Evolutionary conservation across 768 basidiomycete genomes (phyloP).

Genomic region (Boletales sp.): DNA sequence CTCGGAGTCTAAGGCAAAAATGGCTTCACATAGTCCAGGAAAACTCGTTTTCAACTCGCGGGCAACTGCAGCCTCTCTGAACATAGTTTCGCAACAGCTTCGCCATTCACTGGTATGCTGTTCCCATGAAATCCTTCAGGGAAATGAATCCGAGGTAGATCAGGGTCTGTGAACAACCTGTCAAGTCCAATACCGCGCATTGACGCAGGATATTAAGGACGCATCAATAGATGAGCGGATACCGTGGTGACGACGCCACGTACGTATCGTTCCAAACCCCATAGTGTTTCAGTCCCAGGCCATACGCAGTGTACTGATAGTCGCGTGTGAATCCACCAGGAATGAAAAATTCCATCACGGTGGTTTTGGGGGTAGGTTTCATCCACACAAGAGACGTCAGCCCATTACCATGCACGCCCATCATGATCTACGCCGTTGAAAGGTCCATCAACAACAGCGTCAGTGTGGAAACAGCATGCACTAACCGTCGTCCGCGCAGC

Average conservation of each 20-base stretch:
- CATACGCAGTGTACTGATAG: slow-evolving; percentile 76
- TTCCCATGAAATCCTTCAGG: slow-evolving; percentile 88
- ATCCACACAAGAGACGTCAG: too few species aligned
- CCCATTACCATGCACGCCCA: too few species aligned
- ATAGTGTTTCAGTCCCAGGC: slow-evolving; percentile 79
- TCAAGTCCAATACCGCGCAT: neutral
- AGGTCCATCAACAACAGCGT: too few species aligned
- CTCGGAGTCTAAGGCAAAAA: too few species aligned
- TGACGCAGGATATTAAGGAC: neutral
- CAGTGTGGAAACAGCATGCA: neutral
- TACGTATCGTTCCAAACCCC: slow-evolving; percentile 80
- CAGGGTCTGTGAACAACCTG: slow-evolving; percentile 74
- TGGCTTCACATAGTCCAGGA: too few species aligned
- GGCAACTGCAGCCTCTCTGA: slow-evolving; percentile 42
- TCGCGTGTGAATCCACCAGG: slow-evolving; percentile 82
- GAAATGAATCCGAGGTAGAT: slow-evolving; percentile 65
- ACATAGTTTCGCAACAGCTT: slow-evolving; percentile 58
- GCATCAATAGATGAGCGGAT: neutral
- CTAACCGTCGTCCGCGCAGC: slow-evolving; percentile 84
- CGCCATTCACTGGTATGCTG: slow-evolving; percentile 78
- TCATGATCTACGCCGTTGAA: too few species aligned
- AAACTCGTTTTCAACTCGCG: too few species aligned
- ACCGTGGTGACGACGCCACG: slow-evolving; percentile 12
- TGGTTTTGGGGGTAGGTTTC: too few species aligned
- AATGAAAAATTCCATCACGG: too few species aligned